A percentile compares a stretch with the other conserved stretches of the same genome.
Conservation (phyloP, 23 red algal genomes). For the Gracilaria vermiculophylla region DNA sequence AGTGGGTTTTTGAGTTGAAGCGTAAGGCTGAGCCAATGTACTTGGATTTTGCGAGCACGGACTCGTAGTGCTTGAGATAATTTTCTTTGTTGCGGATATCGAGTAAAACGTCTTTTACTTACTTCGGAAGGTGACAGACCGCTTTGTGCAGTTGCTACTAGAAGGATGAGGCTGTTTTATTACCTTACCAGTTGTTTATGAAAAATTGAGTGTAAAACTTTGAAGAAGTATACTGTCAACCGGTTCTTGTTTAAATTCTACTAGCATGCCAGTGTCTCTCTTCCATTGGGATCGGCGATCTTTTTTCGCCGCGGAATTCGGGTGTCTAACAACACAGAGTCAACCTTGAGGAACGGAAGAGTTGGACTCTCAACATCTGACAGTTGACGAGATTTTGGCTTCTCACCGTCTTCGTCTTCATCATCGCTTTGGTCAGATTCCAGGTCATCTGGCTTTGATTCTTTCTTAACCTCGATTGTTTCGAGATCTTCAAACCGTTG, state of each 20-base stretch:
- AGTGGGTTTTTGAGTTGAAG: slow-evolving; percentile 5
- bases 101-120: background rate
- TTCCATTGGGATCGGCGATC: slow-evolving; percentile 5
- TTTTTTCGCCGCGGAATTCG: slow-evolving; percentile 20
- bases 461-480: background rate
- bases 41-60: background rate
- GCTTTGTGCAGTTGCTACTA: background rate
- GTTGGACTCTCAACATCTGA: slow-evolving; percentile 8
- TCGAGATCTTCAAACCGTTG: slow-evolving; percentile 7
- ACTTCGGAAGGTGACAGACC: too few relatives aligned
- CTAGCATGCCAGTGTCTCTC: background rate
- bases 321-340: slow-evolving; percentile 9
- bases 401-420: background rate
- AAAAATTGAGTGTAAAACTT: background rate
- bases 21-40: background rate
- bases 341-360: slow-evolving; percentile 13
- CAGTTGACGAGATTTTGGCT: background rate
- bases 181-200: background rate
- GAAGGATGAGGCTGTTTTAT: too few relatives aligned
- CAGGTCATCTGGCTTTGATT: background rate
- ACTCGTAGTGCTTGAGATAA: background rate
- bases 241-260: background rate
- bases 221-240: background rate
- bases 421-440: background rate
- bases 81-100: too few relatives aligned